Percentiles rank a stretch among this genome's conserved stretches.
These are phyloP conservation scores for Rubus idaeus DNA, from an alignment of 306 rosid species.

Conservation along the genomic window DNA sequence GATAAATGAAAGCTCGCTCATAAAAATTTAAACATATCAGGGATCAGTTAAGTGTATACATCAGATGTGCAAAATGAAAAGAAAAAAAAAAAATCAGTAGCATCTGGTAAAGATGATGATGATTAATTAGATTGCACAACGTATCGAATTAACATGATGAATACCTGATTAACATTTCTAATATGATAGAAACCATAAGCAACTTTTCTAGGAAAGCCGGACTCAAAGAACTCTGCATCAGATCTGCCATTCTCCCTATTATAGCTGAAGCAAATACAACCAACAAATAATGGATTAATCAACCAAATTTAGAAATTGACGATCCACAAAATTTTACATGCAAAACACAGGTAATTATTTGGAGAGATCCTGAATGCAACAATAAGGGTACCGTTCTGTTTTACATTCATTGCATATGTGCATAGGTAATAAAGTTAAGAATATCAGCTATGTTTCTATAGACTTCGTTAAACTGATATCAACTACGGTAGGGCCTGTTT, in stretches of 20 bases:
- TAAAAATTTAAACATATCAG: neutral
- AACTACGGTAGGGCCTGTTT: too few relatives aligned
- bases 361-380: neutral
- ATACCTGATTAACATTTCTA: conserved; percentile 73
- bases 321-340: neutral
- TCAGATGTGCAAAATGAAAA: neutral
- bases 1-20: neutral
- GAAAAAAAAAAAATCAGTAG: neutral
- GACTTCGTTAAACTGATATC: neutral
- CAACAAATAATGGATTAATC: neutral
- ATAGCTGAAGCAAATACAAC: conserved; percentile 4
- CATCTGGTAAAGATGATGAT: neutral
- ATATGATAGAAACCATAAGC: conserved; percentile 67
- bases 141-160: neutral
- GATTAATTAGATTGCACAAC: neutral
- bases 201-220: conserved; percentile 42
- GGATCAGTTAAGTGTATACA: neutral
- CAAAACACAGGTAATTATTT: neutral
- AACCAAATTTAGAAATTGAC: neutral
- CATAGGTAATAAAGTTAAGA: neutral
- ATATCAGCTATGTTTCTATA: neutral
- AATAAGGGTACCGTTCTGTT: neutral
- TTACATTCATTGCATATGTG: neutral
- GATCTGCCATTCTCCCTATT: conserved; percentile 53
- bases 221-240: conserved; percentile 28